Evolutionary conservation across 805 yeast genomes (phyloP), one percentile per base, ranked within the genome.

Genomic region (Kodamaea restingae): DNA sequence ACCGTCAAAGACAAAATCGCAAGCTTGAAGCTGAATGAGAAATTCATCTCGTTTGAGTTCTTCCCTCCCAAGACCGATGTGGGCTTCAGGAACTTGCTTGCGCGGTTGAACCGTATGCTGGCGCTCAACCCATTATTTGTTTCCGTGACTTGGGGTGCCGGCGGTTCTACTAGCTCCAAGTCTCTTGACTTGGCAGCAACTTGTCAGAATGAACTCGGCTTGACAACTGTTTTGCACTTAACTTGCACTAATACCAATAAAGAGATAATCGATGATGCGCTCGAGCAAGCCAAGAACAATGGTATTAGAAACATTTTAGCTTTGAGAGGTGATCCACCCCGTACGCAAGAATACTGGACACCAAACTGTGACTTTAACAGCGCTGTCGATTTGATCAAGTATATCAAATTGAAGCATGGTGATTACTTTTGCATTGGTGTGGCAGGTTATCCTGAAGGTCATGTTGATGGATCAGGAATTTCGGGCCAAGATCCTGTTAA

Each of bases 71-170:
- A 93, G 62, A 93, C 98, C 0, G 90, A 85, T 54, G 68, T 79
- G 54, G 98, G 98, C 49, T 75, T 84, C 58, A 74, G 84, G 47
- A 93, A 93, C 62, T 66, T 93, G 45, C 69, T 85, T 36, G 88
- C 90, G 20, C 83, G 99, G 61, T 77, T 93, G 63, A 79, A 78
- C 53, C 80, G 99, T 54, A 83, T 93, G 90, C 79, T 86, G 46
- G 83, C 84, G 3, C 65, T 93, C 45, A 90, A 88, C 41, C 98
- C 98, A 3, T 66, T 83, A 11, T 95, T 93, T 58, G 81, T 91
- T 39, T 87, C 96, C 3, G 84, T 93, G 10, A 93, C 99, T 0
- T 93, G 98, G 97, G 98, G 98, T 24, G 98, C 98, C 4, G 98
- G 98, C 29, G 98, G 98, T 2, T 80, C 95, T 4, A 88, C 97